phyloP scores from a whole-genome alignment of 2,329 filamentous ascomycete genomes.

The Blastomyces emzantsi region DNA sequence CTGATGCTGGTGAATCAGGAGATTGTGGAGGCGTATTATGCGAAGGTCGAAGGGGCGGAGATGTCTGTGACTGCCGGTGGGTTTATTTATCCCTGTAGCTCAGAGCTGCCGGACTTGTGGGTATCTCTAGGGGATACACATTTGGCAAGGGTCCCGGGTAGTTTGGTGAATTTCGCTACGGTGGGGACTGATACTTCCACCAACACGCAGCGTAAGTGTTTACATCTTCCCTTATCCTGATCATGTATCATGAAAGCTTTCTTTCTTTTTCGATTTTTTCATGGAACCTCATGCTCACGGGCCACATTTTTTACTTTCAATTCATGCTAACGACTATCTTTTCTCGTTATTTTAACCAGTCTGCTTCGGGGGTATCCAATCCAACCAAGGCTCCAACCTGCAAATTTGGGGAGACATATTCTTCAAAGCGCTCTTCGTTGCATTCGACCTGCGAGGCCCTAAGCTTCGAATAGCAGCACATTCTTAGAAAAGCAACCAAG shows the following conservation, averaged over 20 bases:
- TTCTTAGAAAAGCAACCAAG: slow-evolving; percentile 12
- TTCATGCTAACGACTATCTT: slow-evolving; percentile 14
- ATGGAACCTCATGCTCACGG: background rate
- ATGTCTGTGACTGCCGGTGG: slow-evolving; percentile 38
- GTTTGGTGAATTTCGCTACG: slow-evolving; percentile 48
- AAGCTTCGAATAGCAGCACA: slow-evolving; percentile 46
- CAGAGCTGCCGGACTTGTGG: slow-evolving; percentile 45
- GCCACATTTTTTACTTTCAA: background rate
- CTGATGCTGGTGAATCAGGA: slow-evolving; percentile 52
- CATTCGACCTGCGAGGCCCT: slow-evolving; percentile 46
- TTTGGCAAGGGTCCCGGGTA: slow-evolving; percentile 46
- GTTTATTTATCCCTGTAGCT: slow-evolving; percentile 51
- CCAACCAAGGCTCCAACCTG: slow-evolving; percentile 47
- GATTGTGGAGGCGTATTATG: slow-evolving; percentile 54
- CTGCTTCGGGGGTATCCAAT: slow-evolving; percentile 53
- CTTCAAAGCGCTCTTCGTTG: slow-evolving; percentile 52
- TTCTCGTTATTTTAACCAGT: slow-evolving; percentile 24
- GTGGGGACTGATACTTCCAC: slow-evolving; percentile 38
- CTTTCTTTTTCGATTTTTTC: background rate
- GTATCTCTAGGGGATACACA: slow-evolving; percentile 46
- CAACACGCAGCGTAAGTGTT: slow-evolving; percentile 31
- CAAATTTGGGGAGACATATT: slow-evolving; percentile 54
- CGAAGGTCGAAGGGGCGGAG: slow-evolving; percentile 43
- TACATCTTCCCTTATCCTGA: background rate
- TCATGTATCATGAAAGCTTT: background rate